phyloP scores from a whole-genome alignment of 2,329 filamentous ascomycete genomes.

The Alternaria gansuensis region DNA sequence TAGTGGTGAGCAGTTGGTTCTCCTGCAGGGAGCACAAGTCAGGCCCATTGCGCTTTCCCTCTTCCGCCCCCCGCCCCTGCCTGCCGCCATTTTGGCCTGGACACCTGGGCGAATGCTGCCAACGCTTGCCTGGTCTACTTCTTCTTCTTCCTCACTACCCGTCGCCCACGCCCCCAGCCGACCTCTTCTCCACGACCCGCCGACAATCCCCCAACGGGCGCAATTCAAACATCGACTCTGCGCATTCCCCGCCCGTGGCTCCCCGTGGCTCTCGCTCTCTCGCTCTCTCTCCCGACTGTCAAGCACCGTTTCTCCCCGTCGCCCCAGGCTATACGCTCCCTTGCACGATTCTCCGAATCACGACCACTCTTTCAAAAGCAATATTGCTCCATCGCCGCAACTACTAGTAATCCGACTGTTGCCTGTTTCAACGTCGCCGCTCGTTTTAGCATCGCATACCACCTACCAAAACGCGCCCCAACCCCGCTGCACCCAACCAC shows the following conservation, averaged over 20 bases:
- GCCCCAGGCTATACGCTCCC: constrained; percentile 47
- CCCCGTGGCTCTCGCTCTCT: constrained; percentile 26
- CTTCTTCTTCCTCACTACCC: constrained; percentile 31
- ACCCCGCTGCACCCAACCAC: constrained; percentile 28
- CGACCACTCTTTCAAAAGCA: constrained; percentile 44
- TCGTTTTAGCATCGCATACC: constrained; percentile 33
- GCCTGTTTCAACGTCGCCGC: constrained; percentile 34
- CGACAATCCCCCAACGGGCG: constrained; percentile 51
- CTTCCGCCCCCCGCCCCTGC: constrained; percentile 28
- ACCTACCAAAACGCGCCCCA: constrained; percentile 16
- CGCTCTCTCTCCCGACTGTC: constrained; percentile 23
- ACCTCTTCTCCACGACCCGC: constrained; percentile 34
- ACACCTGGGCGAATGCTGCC: constrained; percentile 27
- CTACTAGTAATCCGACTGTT: constrained; percentile 32
- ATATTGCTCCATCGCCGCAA: constrained; percentile 24
- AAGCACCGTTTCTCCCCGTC: constrained; percentile 25
- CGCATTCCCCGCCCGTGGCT: constrained; percentile 48
- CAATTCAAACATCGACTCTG: constrained; percentile 42
- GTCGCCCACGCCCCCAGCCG: constrained; percentile 26
- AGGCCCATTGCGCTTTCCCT: constrained; percentile 27
- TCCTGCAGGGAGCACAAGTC: constrained; percentile 34
- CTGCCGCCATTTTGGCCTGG: constrained; percentile 30
- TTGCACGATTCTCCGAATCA: constrained; percentile 50
- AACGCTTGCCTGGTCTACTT: constrained; percentile 18
- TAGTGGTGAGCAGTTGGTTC: constrained; percentile 26